Conservation (phyloP, 805 yeast genomes). For the Candida tammaniensis region DNA sequence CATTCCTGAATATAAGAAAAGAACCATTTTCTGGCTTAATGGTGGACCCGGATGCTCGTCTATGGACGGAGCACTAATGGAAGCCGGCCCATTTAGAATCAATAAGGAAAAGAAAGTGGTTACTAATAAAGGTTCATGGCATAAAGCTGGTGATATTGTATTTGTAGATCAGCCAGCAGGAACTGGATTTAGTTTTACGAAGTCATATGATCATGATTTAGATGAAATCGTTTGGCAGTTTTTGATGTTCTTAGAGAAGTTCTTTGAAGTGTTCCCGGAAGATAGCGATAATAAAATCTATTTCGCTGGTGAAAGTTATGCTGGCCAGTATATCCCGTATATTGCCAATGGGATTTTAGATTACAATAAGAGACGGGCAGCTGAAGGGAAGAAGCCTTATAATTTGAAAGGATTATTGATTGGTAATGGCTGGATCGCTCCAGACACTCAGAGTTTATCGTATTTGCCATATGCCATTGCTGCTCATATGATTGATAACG, state of each 20-base stretch:
- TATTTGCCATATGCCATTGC: constrained; percentile 69
- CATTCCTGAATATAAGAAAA: constrained; percentile 31
- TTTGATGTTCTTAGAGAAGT: constrained; percentile 60
- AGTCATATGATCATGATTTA: constrained; percentile 53
- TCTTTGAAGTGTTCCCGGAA: constrained; percentile 70
- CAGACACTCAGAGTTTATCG: constrained; percentile 77
- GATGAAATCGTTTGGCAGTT: constrained; percentile 61
- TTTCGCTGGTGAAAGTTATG: constrained; percentile 93
- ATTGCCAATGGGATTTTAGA: constrained; percentile 63
- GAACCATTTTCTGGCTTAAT: constrained; percentile 81
- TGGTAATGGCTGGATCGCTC: constrained; percentile 96
- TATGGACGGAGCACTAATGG: constrained; percentile 95
- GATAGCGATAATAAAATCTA: constrained; percentile 61
- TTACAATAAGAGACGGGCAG: constrained; percentile 31
- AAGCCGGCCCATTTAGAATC: constrained; percentile 83
- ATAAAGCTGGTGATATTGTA: constrained; percentile 69
- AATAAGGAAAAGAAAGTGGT: constrained; percentile 39
- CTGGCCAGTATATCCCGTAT: constrained; percentile 95
- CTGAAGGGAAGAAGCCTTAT: constrained; percentile 19
- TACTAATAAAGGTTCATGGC: constrained; percentile 79
- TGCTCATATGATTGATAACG: constrained; percentile 49
- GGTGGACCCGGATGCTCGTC: constrained; percentile 99
- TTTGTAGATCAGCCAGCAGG: constrained; percentile 96
- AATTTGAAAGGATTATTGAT: constrained; percentile 67
- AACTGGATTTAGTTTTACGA: constrained; percentile 79